These are phyloP conservation scores for Bimuria novae-zelandiae DNA, from an alignment of 2,329 filamentous ascomycete species.

Conservation along the genomic window DNA sequence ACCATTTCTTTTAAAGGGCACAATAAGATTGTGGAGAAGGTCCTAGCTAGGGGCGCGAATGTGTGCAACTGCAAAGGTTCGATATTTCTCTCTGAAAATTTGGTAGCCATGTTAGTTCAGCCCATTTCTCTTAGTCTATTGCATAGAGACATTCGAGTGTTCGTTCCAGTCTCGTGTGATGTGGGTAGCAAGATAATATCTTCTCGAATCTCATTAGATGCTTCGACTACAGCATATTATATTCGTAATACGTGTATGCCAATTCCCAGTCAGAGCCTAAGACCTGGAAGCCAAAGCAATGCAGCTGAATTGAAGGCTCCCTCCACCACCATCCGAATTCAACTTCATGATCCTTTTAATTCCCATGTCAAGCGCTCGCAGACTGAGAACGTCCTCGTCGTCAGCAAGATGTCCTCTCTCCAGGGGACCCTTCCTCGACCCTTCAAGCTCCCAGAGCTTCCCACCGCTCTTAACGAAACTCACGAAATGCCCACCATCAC, in stretches of 20 bases:
- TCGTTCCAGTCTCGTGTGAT: slow-evolving; percentile 9
- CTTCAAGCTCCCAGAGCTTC: slow-evolving; percentile 80
- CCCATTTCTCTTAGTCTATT: slow-evolving; percentile 10
- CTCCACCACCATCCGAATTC: slow-evolving; percentile 55
- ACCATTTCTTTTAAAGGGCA: not conserved
- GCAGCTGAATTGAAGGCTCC: slow-evolving; percentile 64
- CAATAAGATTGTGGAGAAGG: not conserved
- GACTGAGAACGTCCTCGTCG: slow-evolving; percentile 59
- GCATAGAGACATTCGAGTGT: slow-evolving; percentile 13
- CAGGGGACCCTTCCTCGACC: slow-evolving; percentile 70
- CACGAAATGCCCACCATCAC: slow-evolving; percentile 85
- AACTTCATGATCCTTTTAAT: slow-evolving; percentile 60
- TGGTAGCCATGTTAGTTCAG: slow-evolving; percentile 12
- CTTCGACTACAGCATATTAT: not conserved
- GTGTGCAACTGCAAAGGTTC: slow-evolving; percentile 12
- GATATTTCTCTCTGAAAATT: slow-evolving; percentile 11
- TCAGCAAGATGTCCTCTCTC: slow-evolving; percentile 56
- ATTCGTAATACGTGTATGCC: slow-evolving; percentile 12
- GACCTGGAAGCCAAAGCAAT: slow-evolving; percentile 58
- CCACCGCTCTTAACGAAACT: slow-evolving; percentile 79
- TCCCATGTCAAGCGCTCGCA: slow-evolving; percentile 72
- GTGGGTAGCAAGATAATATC: slow-evolving; percentile 16
- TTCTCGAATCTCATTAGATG: slow-evolving; percentile 11
- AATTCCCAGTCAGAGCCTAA: slow-evolving; percentile 10
- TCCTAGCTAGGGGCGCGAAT: not conserved